Base-by-base conservation (phyloP, 1,284 basidiomycete genomes). In the Farysia itapuensis region DNA sequence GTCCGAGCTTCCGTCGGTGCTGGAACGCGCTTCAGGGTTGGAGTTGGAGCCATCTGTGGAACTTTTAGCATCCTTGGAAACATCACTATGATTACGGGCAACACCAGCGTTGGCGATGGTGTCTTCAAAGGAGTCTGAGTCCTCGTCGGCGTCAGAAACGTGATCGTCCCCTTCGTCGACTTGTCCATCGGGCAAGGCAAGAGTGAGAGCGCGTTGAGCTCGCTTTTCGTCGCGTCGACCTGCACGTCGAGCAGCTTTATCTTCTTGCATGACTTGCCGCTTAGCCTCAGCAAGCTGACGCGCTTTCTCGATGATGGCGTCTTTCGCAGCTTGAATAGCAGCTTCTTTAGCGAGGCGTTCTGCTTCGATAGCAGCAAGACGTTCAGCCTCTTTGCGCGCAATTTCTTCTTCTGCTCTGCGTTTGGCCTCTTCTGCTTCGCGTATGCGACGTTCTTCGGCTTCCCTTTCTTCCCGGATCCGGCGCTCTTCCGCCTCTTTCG, bases 231-330 rank as follows among this genome's bases (percentile, higher is more conserved):
- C 49, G 11, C 43, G 29, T 3, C 42, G 40, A 22, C 51, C 57
- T 4, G 51, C 51, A n/a, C 45, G 36, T n/a, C 47, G 30, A 3
- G 60, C 65, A 15, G 46, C 57, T 1, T 39, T 33, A 29, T 67
- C 60, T 35, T 60, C 56, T 22, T 64, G 56, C 11, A 52, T 51
- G 16, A 57, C 64, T 29, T 53, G 49, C n/a, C 64, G 54, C 28
- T 52, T 53, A 4, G 57, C 58, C 14, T 64, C 57, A n/a, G 26
- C 57, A 2, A 59, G 39, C 38, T 44, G 43, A 4, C 53, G 38
- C 19, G 42, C 52, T 23, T 64, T 47, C n/a, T 64, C 56, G 22
- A 50, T 26, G 11, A 50, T 35, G 7, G 59, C 64, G 12, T 54
- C 54, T 13, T 42, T 43, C 32, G 36, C 52, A 2, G 42, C 48